These are phyloP conservation scores for Solanum chilense DNA, from an alignment of 257 asterid genomes.

Conservation along the genomic window DNA sequence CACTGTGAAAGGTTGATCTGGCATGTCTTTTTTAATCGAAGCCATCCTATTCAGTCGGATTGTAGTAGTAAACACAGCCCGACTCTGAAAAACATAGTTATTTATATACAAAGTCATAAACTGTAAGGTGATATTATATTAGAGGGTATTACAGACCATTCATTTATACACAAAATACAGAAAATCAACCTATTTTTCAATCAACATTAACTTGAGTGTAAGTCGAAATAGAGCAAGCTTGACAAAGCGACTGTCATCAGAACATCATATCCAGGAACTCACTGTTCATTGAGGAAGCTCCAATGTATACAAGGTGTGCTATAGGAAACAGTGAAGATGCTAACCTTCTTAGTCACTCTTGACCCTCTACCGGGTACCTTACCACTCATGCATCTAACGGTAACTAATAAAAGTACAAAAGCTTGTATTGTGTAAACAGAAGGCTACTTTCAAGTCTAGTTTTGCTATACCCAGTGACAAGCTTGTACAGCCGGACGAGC, in stretches of 20 bases:
- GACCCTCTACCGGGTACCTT: background rate
- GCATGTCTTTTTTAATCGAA: background rate
- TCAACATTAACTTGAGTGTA: background rate
- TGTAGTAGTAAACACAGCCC: background rate
- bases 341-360: background rate
- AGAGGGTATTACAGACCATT: background rate
- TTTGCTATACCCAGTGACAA: background rate
- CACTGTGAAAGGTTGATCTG: background rate
- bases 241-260: background rate
- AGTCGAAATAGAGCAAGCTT: background rate
- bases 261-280: background rate
- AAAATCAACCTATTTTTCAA: background rate
- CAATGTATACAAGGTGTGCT: background rate
- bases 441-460: background rate
- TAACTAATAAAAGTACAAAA: background rate
- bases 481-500: background rate
- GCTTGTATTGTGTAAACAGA: background rate
- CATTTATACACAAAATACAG: background rate
- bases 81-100: background rate
- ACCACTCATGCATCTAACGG: background rate
- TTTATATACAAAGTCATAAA: background rate
- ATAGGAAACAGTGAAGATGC: background rate
- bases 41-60: background rate
- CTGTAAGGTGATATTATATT: background rate
- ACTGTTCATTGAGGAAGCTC: background rate